phyloP scores from a whole-genome alignment of 1,284 basidiomycete species.

The Tilletia caries region DNA sequence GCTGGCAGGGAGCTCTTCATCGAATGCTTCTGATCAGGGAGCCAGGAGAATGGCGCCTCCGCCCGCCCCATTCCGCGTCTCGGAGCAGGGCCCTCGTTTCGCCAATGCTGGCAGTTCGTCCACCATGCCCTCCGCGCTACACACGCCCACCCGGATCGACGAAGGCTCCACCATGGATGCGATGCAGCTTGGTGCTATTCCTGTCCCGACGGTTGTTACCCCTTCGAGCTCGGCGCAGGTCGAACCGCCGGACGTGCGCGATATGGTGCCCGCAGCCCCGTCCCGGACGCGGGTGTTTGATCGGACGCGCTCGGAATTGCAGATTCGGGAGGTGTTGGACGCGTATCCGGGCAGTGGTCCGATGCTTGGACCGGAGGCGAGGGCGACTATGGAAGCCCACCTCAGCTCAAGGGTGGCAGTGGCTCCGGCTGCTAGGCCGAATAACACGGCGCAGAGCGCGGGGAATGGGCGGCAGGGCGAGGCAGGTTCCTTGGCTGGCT shows the following conservation, averaged over 20 bases:
- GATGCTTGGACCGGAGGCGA: background rate
- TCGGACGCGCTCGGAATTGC: slow-evolving; percentile 3
- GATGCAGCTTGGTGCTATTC: slow-evolving; percentile 4
- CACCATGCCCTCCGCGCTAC: background rate
- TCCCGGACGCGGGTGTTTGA: background rate
- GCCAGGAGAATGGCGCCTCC: background rate
- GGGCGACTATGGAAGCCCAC: background rate
- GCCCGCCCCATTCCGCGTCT: background rate
- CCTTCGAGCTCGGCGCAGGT: background rate
- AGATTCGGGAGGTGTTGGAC: slow-evolving; percentile 1
- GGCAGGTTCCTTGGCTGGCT: too few relatives aligned
- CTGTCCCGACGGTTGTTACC: background rate
- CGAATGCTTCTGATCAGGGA: background rate
- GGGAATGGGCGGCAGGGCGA: too few relatives aligned
- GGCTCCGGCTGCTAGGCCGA: too few relatives aligned
- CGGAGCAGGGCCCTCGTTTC: background rate
- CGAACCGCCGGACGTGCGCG: background rate
- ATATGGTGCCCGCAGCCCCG: background rate
- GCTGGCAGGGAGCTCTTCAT: background rate
- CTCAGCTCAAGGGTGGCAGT: background rate
- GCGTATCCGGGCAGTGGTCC: background rate
- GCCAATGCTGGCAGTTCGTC: background rate
- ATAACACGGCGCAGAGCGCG: too few relatives aligned
- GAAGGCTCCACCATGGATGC: background rate
- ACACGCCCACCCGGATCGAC: background rate